Evolutionary conservation across 2,329 filamentous ascomycete genomes (phyloP), one percentile per base, ranked within the genome.

Genomic region (Venturiaceae sp.): DNA sequence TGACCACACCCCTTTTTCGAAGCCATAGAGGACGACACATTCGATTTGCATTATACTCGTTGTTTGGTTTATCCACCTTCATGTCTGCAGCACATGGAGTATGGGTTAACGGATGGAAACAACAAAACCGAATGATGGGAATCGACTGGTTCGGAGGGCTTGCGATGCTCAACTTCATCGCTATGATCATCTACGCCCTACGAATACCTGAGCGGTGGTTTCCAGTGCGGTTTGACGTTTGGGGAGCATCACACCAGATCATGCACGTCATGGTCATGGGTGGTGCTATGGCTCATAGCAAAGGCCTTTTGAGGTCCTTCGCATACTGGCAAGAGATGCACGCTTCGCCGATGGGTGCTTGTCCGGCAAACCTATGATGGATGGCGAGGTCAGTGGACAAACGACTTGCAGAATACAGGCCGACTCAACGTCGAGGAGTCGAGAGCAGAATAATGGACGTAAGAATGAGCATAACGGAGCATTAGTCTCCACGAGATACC

Each of bases 201-300:
- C 85, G 94, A 39, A 85, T 92, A 72, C 94, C 94, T 0, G 94
- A 99, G 74, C 80, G 90, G 60, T 83, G 80, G 67, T 81, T 76
- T 47, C 92, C 92, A 0, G 88, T 90, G 1, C 77, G 72, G 7
- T 96, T 92, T 67, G 94, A 99, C 72, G 88, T 96, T 55, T 88
- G 88, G 82, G 92, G 94, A 37, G 91, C 85, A 69, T 96, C 91
- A 21, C 94, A 99, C 72, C 94, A 99, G 74, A 87, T 97, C 63
- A 97, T 99, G 71, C 94, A 99, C 75, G 77, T 95, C 36, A 80
- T 94, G 63, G 92, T 99, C 28, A 77, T 97, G 14, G 72, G 91
- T 61, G 94, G 92, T 0, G 92, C 90, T 0, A 80, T 82, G 1
- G 82, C 87, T 26, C 94, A 99, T 76, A 76, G 96, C 60, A 85